Base-by-base conservation (phyloP, 163 green algal genomes). In the Scenedesmus sp. region DNA sequence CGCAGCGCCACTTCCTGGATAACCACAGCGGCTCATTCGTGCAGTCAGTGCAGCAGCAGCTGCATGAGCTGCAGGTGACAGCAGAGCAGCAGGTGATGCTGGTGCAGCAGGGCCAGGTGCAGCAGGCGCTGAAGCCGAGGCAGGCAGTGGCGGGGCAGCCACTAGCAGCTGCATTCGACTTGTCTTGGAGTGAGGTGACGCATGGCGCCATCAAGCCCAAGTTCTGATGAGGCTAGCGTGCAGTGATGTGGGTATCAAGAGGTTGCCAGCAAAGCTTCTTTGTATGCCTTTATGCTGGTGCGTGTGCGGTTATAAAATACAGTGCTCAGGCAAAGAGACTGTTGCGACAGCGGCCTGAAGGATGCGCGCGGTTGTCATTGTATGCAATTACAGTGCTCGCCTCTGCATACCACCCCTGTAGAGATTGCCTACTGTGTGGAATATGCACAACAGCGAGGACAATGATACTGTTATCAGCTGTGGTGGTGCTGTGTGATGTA, bases 121-220 rank as follows among this genome's bases (percentile, higher is more conserved):
- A 81, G 52, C 62, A n/a, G 84, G 3, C 4, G 12, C 0, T 64
- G 66, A 34, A 26, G 76, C 56, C 34, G 34, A 46, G 34, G 34
- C 34, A 46, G 34, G 34, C 34, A 46, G 34, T 46, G 34, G 34
- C 34, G 34, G 34, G 34, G 10, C n/a, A 70, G 16, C 7, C 56
- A 57, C 15, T n/a, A 20, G 83, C 83, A 55, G 83, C 16, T 67
- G 86, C 64, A 10, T 64, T 67, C 46, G 86, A 81, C 66, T 16
- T 90, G 66, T 79, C 64, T 18, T 90, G 86, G 86, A 90, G 86
- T 82, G 86, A 90, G 66, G 86, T 90, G 26, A 90, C 86, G 2
- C 64, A 81, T 46, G 84, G 84, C 7, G 81, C 66, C 16, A 26
- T 76, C 66, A 76, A 76, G 66, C 3, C n/a, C 66, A 6, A 7